Evolutionary conservation across 1,139 yeast genomes (phyloP).

Genomic region (Debaryomycetaceae sp.): DNA sequence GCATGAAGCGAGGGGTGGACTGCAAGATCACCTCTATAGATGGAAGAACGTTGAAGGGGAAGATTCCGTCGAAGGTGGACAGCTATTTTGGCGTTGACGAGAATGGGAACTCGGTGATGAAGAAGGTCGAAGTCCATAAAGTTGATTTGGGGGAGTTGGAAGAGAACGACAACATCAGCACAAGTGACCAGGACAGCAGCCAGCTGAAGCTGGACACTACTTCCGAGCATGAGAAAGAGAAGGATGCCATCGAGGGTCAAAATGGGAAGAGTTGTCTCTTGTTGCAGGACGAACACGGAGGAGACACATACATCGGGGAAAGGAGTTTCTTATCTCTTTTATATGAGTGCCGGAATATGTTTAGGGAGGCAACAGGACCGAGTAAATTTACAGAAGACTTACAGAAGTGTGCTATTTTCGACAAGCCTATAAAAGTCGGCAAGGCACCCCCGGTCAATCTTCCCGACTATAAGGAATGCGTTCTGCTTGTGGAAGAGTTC

Average conservation of each 20-base stretch:
- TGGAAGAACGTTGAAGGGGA: constrained; percentile 23
- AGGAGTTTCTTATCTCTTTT: constrained; percentile 24
- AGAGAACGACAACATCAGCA: neutral
- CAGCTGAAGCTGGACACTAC: neutral
- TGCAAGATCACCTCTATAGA: constrained; percentile 27
- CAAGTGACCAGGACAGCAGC: no score
- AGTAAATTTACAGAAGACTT: constrained; percentile 19
- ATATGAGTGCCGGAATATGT: constrained; percentile 22
- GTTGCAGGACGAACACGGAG: constrained; percentile 18
- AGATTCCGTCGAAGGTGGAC: neutral
- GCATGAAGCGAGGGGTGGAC: constrained; percentile 20
- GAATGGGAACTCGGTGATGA: neutral
- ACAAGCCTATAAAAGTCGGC: constrained; percentile 20
- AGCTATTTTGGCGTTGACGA: neutral
- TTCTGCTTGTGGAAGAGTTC: constrained; percentile 23
- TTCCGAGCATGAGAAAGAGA: constrained; percentile 8
- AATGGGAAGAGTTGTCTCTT: constrained; percentile 15
- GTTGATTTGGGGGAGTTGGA: neutral
- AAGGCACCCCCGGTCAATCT: constrained; percentile 18
- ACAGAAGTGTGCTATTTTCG: constrained; percentile 28
- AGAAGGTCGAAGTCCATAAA: neutral
- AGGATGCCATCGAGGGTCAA: constrained; percentile 13
- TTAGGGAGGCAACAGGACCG: constrained; percentile 12
- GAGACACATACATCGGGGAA: constrained; percentile 24
- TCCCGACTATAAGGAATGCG: constrained; percentile 15